A percentile compares a stretch with the other conserved stretches of the same genome.
These are phyloP conservation scores for Chloris gayana DNA, from an alignment of 176 grass and related monocot genomes.

Conservation along the genomic window DNA sequence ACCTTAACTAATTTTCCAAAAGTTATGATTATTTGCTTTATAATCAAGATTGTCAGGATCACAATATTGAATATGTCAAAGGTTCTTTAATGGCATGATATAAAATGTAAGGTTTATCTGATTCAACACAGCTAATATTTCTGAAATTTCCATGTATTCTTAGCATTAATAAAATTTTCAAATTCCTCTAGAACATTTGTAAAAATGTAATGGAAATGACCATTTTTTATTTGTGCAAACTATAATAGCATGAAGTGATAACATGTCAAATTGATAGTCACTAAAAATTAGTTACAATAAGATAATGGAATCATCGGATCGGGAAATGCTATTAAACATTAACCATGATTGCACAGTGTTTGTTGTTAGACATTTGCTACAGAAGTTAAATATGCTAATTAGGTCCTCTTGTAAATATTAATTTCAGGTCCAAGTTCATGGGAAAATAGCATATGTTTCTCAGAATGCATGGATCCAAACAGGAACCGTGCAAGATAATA, in stretches of 20 bases:
- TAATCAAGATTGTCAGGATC: neutral
- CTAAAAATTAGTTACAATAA: neutral
- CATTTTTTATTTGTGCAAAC: neutral
- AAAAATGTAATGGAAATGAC: neutral
- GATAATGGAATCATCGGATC: no score
- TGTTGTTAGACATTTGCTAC: neutral
- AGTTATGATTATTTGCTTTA: neutral
- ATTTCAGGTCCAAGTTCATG: constrained; percentile 77
- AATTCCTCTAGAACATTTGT: neutral
- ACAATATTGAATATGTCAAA: neutral
- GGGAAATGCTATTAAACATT: neutral
- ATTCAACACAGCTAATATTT: neutral
- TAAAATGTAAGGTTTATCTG: constrained; percentile 4
- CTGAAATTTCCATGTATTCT: neutral
- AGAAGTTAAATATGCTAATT: neutral
- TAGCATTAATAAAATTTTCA: neutral
- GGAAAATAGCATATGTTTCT: constrained; percentile 82
- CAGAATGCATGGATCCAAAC: constrained; percentile 98
- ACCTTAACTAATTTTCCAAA: neutral
- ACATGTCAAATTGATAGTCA: no score
- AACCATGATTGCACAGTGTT: neutral
- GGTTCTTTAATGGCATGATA: neutral
- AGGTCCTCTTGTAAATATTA: neutral
- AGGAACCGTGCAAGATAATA: constrained; percentile 84
- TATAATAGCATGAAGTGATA: neutral